These are phyloP conservation scores for Prosopis cineraria DNA, from an alignment of 306 rosid species.

Conservation along the genomic window DNA sequence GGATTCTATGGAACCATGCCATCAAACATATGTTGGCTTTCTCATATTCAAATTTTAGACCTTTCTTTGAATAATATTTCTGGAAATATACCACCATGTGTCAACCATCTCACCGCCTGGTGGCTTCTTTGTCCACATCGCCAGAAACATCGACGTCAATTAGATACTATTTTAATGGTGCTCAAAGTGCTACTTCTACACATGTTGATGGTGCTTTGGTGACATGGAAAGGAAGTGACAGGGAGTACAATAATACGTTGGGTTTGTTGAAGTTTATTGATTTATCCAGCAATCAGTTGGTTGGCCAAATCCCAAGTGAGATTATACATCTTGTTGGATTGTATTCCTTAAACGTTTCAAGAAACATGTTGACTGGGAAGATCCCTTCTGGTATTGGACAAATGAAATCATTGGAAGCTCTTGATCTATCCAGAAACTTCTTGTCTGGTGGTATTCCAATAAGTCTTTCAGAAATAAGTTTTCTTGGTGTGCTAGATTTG, in stretches of 20 bases:
- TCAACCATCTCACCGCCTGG: too few relatives aligned
- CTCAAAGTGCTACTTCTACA: background rate
- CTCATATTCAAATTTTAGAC: too few relatives aligned
- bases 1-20: slow-evolving; percentile 24
- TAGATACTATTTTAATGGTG: slow-evolving; percentile 25
- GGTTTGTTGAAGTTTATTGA: slow-evolving; percentile 21
- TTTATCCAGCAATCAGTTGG: slow-evolving; percentile 33
- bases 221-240: slow-evolving; percentile 30
- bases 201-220: background rate
- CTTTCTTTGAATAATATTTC: too few relatives aligned
- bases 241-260: slow-evolving; percentile 10
- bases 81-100: too few relatives aligned
- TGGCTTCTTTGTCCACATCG: background rate
- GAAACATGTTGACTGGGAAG: too few relatives aligned
- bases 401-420: slow-evolving; percentile 24
- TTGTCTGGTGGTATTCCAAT: slow-evolving; percentile 26
- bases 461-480: background rate
- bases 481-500: slow-evolving; percentile 11
- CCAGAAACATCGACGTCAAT: background rate
- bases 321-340: background rate
- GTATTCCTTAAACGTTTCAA: too few relatives aligned
- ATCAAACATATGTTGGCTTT: background rate
- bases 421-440: slow-evolving; percentile 37
- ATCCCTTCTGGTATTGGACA: background rate
- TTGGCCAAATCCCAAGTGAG: slow-evolving; percentile 33